Percentiles rank a stretch among this genome's conserved stretches.
phyloP scores from a whole-genome alignment of 768 basidiomycete species.

The Stropharia rugosoannulata region DNA sequence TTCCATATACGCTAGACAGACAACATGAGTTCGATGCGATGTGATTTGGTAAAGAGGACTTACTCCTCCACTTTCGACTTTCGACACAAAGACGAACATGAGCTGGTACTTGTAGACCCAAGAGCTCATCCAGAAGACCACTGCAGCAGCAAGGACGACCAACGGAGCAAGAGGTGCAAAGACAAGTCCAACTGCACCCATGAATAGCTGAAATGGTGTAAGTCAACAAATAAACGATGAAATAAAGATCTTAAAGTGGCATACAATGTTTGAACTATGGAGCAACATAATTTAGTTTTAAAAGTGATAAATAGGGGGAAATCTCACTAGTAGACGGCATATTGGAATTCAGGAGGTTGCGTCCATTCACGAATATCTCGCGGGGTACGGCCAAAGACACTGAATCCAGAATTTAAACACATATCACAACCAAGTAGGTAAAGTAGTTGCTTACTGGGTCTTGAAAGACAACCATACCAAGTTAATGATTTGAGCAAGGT shows the following conservation, averaged over 20 bases:
- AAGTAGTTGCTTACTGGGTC: constrained; percentile 55
- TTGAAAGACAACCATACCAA: constrained; percentile 83
- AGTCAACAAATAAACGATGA: constrained; percentile 56
- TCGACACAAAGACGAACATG: constrained; percentile 90
- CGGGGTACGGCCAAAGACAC: constrained; percentile 83
- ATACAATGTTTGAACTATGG: constrained; percentile 28
- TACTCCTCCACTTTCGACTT: constrained; percentile 92
- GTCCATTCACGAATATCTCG: constrained; percentile 80
- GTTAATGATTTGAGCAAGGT: constrained; percentile 94
- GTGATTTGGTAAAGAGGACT: constrained; percentile 26
- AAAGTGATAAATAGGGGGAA: constrained; percentile 86
- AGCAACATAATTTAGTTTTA: constrained; percentile 83
- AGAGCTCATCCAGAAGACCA: constrained; percentile 86
- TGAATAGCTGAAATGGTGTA: constrained; percentile 52
- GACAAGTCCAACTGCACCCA: constrained; percentile 89
- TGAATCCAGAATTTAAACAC: constrained; percentile 21
- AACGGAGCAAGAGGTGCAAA: constrained; percentile 95
- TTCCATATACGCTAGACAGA: constrained; percentile 82
- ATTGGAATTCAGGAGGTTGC: constrained; percentile 75
- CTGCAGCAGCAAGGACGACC: constrained; percentile 76
- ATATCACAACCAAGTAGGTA: neutral
- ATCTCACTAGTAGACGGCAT: constrained; percentile 78
- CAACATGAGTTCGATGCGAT: constrained; percentile 2
- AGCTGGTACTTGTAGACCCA: constrained; percentile 96
- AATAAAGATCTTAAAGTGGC: neutral